Conservation (phyloP, 2,329 filamentous ascomycete genomes). For the Aspergillus pseudotamarii region DNA sequence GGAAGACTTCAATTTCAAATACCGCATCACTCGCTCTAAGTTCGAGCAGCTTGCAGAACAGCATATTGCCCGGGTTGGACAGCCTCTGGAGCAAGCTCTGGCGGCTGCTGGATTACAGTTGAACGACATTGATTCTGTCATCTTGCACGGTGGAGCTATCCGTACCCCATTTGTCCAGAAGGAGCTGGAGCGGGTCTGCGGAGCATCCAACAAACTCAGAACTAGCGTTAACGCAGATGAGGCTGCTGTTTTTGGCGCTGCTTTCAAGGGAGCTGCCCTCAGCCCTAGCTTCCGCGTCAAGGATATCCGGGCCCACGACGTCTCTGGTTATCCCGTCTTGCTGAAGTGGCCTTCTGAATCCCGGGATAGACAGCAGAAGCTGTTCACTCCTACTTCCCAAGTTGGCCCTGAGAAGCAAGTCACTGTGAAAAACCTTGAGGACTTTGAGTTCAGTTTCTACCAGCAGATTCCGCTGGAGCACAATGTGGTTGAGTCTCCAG, state of each 20-base stretch:
- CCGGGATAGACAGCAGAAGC: conserved; percentile 74
- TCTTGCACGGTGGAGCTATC: conserved; percentile 87
- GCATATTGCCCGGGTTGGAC: conserved; percentile 68
- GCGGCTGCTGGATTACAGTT: conserved; percentile 72
- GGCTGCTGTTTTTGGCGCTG: conserved; percentile 92
- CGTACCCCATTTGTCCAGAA: conserved; percentile 94
- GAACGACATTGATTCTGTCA: conserved; percentile 80
- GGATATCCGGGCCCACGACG: conserved; percentile 85
- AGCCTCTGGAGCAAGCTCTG: conserved; percentile 74
- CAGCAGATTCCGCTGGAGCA: conserved; percentile 63
- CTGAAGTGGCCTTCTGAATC: conserved; percentile 75
- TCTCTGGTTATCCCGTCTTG: conserved; percentile 70
- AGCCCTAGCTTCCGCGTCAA: conserved; percentile 97
- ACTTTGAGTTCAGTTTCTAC: conserved; percentile 79
- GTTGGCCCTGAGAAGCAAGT: conserved; percentile 81
- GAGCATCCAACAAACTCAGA: conserved; percentile 76
- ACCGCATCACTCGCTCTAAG: conserved; percentile 76
- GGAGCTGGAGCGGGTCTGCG: conserved; percentile 74
- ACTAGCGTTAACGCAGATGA: conserved; percentile 97
- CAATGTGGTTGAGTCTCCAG: conserved; percentile 57
- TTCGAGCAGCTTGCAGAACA: conserved; percentile 78
- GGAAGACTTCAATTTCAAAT: conserved; percentile 90
- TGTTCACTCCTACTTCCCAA: conserved; percentile 78
- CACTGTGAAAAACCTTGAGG: conserved; percentile 77
- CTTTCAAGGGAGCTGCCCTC: conserved; percentile 87